A percentile compares a stretch with the other conserved stretches of the same genome.
These are phyloP conservation scores for Betula pendula DNA, from an alignment of 306 rosid species.

Conservation along the genomic window DNA sequence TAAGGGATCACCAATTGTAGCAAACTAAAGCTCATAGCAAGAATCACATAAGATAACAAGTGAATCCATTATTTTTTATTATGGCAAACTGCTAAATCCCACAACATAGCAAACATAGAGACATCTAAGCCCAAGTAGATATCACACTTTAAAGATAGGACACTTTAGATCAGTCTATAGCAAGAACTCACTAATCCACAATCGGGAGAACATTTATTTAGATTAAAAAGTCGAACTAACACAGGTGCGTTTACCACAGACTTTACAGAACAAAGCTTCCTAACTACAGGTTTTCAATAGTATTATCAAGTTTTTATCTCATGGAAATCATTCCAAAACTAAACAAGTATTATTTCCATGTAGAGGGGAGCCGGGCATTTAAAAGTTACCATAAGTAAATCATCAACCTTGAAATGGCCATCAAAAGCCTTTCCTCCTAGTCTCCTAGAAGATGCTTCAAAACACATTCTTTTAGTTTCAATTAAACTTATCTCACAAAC, in stretches of 20 bases:
- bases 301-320: not conserved
- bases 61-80: not conserved
- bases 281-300: not conserved
- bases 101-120: not conserved
- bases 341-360: not conserved
- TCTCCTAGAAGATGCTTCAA: not conserved
- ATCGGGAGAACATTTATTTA: not conserved
- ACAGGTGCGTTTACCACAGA: not conserved
- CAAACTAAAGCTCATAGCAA: not conserved
- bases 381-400: not conserved
- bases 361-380: not conserved
- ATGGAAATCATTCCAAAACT: not conserved
- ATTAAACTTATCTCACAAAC: not conserved
- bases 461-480: not conserved
- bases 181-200: not conserved
- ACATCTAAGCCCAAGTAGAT: not conserved
- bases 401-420: slow-evolving; percentile 3
- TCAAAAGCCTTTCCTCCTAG: not conserved
- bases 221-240: not conserved
- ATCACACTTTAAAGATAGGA: not conserved
- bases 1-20: not conserved
- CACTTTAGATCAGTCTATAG: not conserved
- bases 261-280: not conserved
- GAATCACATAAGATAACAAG: not conserved
- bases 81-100: not conserved